A percentile compares a stretch with the other conserved stretches of the same genome.
Conservation (phyloP, 208 protist genomes). For the Crithidia fasciculata region DNA sequence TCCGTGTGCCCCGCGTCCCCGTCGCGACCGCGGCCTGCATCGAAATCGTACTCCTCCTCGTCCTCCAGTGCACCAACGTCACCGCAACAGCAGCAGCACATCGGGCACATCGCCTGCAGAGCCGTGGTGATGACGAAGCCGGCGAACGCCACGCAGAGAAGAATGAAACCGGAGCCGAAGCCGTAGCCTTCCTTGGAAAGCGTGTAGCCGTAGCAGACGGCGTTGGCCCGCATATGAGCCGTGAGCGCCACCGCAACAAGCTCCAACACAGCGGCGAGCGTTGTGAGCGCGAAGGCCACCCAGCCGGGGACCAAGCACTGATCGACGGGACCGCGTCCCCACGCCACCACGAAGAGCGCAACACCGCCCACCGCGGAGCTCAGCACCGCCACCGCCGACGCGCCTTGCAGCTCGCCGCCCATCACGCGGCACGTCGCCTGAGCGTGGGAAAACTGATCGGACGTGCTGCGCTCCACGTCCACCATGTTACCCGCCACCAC, state of each 20-base stretch:
- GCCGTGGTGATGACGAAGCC: background rate
- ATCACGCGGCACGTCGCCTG: background rate
- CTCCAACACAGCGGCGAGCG: background rate
- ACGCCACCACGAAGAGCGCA: constrained; percentile 1
- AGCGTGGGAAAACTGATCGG: background rate
- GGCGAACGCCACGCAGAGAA: background rate
- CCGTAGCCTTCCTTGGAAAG: background rate
- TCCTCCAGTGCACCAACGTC: background rate
- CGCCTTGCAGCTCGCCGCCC: background rate
- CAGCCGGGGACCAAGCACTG: background rate
- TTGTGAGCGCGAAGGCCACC: constrained; percentile 6
- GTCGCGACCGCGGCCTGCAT: background rate
- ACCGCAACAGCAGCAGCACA: constrained; percentile 8
- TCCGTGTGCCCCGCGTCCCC: too few species aligned
- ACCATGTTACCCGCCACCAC: constrained; percentile 1
- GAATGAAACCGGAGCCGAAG: constrained; percentile 2
- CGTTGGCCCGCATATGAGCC: constrained; percentile 7
- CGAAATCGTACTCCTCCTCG: background rate
- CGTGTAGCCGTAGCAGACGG: background rate
- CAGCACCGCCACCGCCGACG: background rate
- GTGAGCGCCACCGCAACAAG: background rate
- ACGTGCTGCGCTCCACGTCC: background rate
- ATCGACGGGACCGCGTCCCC: background rate
- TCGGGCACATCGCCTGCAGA: constrained; percentile 8
- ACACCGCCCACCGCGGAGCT: background rate